Evolutionary conservation across 1,139 yeast species (phyloP), one percentile per base, ranked within the genome.

Genomic region (Pichia sp.): DNA sequence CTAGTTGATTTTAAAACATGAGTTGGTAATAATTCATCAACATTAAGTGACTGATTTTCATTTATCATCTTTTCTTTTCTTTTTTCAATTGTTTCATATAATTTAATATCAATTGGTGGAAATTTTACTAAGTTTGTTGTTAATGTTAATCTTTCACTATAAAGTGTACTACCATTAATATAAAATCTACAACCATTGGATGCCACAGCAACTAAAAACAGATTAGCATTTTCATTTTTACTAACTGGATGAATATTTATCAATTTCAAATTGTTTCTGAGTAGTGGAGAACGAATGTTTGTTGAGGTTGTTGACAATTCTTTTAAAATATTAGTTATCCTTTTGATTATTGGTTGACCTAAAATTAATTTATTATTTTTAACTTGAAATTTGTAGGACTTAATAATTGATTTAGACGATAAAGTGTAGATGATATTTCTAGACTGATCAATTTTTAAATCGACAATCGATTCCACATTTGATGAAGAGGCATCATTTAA

Each of bases 161-260:
- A 63, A 25, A 67, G 60, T 5, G 73, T 66, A 33, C 73, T 65
- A 45, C 83, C 83, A 54, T 83, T 84, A 57, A 86, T 73, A 57
- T 82, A 84, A 36, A 93, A 73, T 59, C 99, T 80, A 58, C 87
- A 86, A 19, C 99, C 99, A 54, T 83, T 84, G 48, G 83, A 76
- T 0, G 97, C 89, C n/a, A 88, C 76, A 0, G 96, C 97, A 46
- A 91, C 83, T 53, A 93, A 72, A 62, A 83, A 91, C 30, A 89
- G 74, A 49, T 84, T 83, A 31, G 78, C 73, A 34, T 91, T 86
- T 65, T 90, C 96, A 34, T 68, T 68, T 44, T 76, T 77, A 1
- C 83, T 70, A 14, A 90, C 80, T 6, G 83, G 79, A 50, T 80
- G 81, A 52, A 90, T 78, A 57, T 77, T 81, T 39, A 84, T 80